phyloP scores from a whole-genome alignment of 2,329 filamentous ascomycete species.

The Aureobasidium uvarum region DNA sequence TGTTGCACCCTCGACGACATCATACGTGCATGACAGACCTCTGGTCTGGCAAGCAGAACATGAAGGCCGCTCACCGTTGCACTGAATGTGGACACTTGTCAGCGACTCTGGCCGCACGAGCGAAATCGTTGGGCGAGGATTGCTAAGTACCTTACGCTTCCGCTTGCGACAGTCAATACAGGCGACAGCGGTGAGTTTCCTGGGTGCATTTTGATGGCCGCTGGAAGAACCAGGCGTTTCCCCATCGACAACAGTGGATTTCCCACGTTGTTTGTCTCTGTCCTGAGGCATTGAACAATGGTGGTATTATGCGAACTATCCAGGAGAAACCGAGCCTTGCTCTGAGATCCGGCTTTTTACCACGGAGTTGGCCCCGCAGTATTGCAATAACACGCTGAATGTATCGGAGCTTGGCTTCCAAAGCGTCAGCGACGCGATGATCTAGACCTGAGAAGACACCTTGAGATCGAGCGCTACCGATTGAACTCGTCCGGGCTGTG shows the following conservation, averaged over 20 bases:
- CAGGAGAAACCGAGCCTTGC: conserved; percentile 10
- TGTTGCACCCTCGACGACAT: conserved; percentile 23
- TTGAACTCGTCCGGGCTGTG: background rate
- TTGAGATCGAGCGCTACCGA: background rate
- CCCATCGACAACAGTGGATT: conserved; percentile 9
- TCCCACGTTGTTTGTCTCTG: conserved; percentile 22
- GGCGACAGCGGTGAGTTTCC: conserved; percentile 25
- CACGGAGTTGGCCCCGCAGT: conserved; percentile 24
- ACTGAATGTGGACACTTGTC: conserved; percentile 11
- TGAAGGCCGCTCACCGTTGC: conserved; percentile 20
- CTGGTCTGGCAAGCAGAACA: conserved; percentile 21
- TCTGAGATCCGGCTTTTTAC: conserved; percentile 18
- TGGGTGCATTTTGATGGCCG: background rate
- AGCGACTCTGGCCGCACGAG: background rate
- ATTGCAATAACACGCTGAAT: background rate
- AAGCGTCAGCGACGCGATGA: conserved; percentile 17
- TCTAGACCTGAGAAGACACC: background rate
- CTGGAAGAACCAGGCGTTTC: background rate
- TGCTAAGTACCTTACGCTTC: conserved; percentile 22
- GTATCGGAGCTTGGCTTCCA: conserved; percentile 14
- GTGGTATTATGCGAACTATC: conserved; percentile 3
- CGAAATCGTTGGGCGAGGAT: background rate
- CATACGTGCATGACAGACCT: conserved; percentile 18
- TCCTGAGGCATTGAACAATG: conserved; percentile 22
- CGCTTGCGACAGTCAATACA: conserved; percentile 22